phyloP scores from a whole-genome alignment of 768 basidiomycete species.

The Russula olivacea region DNA sequence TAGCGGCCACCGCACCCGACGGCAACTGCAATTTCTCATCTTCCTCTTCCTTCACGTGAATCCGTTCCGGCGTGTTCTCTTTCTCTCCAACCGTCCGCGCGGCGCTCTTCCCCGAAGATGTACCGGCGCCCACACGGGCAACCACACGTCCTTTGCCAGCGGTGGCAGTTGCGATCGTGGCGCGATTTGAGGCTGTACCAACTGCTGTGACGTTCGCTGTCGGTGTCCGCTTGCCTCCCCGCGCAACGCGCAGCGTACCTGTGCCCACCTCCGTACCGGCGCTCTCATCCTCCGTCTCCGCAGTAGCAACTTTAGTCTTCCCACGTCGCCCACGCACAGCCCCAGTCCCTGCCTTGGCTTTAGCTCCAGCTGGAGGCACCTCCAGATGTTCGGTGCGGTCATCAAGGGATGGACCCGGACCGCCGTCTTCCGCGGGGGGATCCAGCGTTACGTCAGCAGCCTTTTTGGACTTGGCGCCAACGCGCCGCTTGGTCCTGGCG shows the following conservation, averaged over 20 bases:
- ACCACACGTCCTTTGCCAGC: conserved; percentile 6
- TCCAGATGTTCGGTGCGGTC: conserved; percentile 18
- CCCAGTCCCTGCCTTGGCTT: too few relatives aligned
- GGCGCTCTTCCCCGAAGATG: conserved; percentile 9
- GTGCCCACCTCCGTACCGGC: not conserved
- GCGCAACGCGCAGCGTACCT: conserved; percentile 16
- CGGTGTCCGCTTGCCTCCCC: conserved; percentile 26
- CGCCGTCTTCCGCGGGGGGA: conserved; percentile 16
- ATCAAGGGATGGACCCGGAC: not conserved
- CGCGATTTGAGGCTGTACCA: conserved; percentile 16
- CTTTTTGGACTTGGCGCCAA: conserved; percentile 26
- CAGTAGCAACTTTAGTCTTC: conserved; percentile 7
- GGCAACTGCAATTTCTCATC: conserved; percentile 5
- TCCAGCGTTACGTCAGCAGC: conserved; percentile 22
- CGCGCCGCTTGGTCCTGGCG: conserved; percentile 19
- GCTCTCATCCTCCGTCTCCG: conserved; percentile 11
- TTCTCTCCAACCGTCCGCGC: conserved; percentile 25
- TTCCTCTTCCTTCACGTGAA: conserved; percentile 14
- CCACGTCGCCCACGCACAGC: conserved; percentile 13
- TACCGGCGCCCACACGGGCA: not conserved
- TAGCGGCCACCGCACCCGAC: not conserved
- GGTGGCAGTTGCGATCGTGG: not conserved
- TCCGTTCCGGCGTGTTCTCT: conserved; percentile 34
- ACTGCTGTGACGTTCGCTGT: not conserved
- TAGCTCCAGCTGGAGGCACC: not conserved